Percentiles rank a stretch among this genome's conserved stretches.
Evolutionary conservation across 345 rosid species (phyloP).

Genomic region (Rhodamnia rubescens): DNA sequence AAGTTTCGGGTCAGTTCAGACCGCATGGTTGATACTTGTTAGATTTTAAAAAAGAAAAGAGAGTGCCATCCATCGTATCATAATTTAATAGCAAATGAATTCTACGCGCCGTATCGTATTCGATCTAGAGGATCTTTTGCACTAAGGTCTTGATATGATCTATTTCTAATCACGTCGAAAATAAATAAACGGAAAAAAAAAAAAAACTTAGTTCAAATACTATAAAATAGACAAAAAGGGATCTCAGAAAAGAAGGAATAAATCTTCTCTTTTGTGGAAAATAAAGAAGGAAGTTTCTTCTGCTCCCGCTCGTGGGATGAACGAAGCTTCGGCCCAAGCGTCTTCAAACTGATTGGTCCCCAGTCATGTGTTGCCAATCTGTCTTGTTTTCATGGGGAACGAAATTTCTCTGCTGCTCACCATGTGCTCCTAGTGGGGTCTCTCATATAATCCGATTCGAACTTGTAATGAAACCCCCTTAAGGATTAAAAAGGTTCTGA

Average conservation of each 20-base stretch:
- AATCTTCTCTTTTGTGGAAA: background rate
- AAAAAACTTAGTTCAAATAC: background rate
- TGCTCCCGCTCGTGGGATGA: background rate
- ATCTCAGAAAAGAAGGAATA: background rate
- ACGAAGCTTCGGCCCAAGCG: background rate
- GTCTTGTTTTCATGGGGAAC: background rate
- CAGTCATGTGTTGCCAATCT: rapidly evolving
- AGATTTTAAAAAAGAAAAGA: no score
- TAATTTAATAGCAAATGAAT: no score
- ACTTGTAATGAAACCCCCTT: background rate
- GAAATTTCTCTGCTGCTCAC: background rate
- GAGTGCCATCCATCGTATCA: no score
- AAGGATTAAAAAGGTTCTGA: background rate
- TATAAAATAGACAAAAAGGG: background rate
- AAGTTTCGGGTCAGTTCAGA: no score
- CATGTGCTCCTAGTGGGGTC: background rate
- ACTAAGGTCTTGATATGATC: no score
- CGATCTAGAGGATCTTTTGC: no score
- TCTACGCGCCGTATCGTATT: no score
- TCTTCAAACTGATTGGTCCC: background rate
- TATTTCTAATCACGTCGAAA: no score
- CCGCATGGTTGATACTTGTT: no score
- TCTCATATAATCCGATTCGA: background rate
- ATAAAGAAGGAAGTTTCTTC: background rate
- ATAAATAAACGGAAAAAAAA: no score